Base-by-base conservation (phyloP, 768 basidiomycete species). In the Suillus subluteus region DNA sequence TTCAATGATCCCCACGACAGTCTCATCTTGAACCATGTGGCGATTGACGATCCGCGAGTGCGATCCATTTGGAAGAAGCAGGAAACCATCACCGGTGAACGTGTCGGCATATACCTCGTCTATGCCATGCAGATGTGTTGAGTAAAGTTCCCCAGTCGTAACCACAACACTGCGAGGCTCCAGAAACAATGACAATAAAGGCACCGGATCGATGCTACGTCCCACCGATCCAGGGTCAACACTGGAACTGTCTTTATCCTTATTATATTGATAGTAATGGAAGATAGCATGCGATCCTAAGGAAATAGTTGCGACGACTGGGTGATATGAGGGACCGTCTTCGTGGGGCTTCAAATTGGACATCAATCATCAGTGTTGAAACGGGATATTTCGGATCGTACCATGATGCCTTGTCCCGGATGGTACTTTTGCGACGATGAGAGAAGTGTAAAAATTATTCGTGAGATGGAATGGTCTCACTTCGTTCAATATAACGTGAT, bases 321-420 rank as follows among this genome's bases (percentile, higher is more conserved):
- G 94, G 72, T 89, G 81, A 79, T 97, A 98, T 21, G 89, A 86
- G 2, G 95, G 91, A 0, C 96, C 95, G 75, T 98, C 96, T 80
- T 97, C 90, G 72, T 98, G 96, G 2, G 95, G 94, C 94, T 96
- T 76, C 58, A 41, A 2, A 62, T 62, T 37, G 55, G n/a, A 32
- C 61, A 66, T 35, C 38, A 41, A 23, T 46, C 61, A 44, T 44
- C 38, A 43, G 54, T 62, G 48, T 55, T 35, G 30, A 50, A 35
- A 67, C 41, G 38, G 64, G 40, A 65, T 70, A 61, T 67, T 63
- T 62, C 67, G 48, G 23, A 65, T 77, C 81, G 64, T 75, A 95
- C 95, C 86, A 96, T 92, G 67, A 99, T 98, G 13, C 97, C 96
- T 80, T 98, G 95, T 2, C 92, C 94, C 9, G 94, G 86, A 21